phyloP scores from a whole-genome alignment of 2,329 filamentous ascomycete genomes.

The Thyridium curvatum region DNA sequence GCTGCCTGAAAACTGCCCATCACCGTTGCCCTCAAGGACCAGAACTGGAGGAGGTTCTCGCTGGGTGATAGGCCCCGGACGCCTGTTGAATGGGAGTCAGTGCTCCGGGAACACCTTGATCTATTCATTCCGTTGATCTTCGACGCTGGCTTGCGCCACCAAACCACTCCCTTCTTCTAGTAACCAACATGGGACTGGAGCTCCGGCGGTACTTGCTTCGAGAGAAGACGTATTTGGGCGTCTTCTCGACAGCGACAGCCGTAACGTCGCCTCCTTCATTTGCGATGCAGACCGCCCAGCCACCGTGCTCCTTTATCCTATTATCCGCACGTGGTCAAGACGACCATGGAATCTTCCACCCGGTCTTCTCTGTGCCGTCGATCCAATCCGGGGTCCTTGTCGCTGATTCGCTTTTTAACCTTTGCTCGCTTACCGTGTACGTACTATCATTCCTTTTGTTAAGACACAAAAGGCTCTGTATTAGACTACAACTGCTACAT shows the following conservation, averaged over 20 bases:
- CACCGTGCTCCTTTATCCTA: not conserved
- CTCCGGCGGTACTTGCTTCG: not conserved
- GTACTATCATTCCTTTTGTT: not conserved
- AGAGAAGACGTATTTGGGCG: not conserved
- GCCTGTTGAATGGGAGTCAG: too few relatives aligned
- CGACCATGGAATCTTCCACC: not conserved
- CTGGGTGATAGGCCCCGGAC: too few relatives aligned
- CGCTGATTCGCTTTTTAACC: not conserved
- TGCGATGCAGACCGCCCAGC: not conserved
- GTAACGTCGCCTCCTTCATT: not conserved
- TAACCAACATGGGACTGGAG: not conserved
- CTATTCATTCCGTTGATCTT: too few relatives aligned
- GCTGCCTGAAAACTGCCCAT: too few relatives aligned
- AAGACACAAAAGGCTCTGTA: too few relatives aligned
- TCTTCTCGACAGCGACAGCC: too few relatives aligned
- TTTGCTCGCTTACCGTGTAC: not conserved
- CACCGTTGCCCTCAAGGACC: too few relatives aligned
- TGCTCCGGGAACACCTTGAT: too few relatives aligned
- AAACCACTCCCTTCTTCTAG: not conserved
- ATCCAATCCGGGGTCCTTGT: not conserved
- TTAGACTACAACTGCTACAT: too few relatives aligned
- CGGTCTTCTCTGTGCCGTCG: not conserved
- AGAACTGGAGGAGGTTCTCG: too few relatives aligned
- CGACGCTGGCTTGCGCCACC: not conserved
- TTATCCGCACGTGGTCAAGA: not conserved